Conservation (phyloP, 2,329 filamentous ascomycete genomes). For the Clarireedia homoeocarpa region DNA sequence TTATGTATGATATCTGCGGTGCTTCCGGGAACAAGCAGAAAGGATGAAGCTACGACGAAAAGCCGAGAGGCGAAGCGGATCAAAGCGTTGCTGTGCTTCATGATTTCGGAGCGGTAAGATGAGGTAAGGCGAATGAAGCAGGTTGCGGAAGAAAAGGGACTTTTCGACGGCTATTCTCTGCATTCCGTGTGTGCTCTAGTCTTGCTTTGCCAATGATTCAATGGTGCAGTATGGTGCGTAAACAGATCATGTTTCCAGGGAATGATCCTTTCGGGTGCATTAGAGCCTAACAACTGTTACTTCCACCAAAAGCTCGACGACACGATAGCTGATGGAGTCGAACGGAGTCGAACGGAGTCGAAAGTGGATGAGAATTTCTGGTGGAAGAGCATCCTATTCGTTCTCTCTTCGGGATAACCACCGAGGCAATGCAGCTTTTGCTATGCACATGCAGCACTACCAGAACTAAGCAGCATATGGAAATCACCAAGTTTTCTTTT, state of each 20-base stretch:
- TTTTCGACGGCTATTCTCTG: background rate
- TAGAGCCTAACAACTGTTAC: background rate
- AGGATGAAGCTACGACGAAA: background rate
- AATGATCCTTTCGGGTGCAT: conserved; percentile 1
- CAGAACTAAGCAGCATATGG: background rate
- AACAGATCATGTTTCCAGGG: conserved; percentile 4
- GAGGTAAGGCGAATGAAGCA: background rate
- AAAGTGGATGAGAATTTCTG: background rate
- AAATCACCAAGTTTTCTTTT: background rate
- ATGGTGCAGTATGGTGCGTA: background rate
- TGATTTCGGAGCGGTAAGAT: background rate
- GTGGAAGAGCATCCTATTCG: conserved; percentile 1
- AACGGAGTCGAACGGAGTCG: background rate
- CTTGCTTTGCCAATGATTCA: background rate
- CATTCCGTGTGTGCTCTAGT: background rate
- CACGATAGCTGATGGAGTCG: conserved; percentile 1
- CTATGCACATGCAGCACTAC: background rate
- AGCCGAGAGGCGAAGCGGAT: background rate
- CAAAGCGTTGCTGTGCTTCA: background rate
- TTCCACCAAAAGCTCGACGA: conserved; percentile 9
- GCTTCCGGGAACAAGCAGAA: background rate
- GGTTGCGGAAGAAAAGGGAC: background rate
- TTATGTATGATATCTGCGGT: background rate
- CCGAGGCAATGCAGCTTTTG: background rate
- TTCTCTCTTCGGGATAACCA: no score